These are phyloP conservation scores for Millerozyma miso DNA, from an alignment of 805 yeast species.

Conservation along the genomic window DNA sequence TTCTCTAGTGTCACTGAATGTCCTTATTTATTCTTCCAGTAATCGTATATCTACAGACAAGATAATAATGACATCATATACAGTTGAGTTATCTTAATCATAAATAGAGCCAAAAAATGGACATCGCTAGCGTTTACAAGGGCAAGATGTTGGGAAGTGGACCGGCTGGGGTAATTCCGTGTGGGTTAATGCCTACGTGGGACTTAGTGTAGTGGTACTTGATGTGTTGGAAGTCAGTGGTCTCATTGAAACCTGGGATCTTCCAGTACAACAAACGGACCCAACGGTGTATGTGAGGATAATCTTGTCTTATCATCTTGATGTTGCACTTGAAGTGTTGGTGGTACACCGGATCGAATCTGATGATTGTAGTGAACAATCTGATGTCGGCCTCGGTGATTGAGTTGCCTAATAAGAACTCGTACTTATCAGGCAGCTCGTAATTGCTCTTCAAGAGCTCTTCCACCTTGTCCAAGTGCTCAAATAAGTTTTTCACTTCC, in stretches of 20 bases:
- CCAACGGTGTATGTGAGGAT: slow-evolving; percentile 79
- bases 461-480: slow-evolving; percentile 68
- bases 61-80: not conserved
- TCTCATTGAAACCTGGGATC: slow-evolving; percentile 63
- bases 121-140: slow-evolving; percentile 1
- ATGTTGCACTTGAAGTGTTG: slow-evolving; percentile 95
- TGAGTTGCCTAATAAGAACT: slow-evolving; percentile 52
- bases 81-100: not conserved
- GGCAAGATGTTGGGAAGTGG: slow-evolving; percentile 72
- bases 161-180: slow-evolving; percentile 81
- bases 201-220: slow-evolving; percentile 88
- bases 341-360: slow-evolving; percentile 91
- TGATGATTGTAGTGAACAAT: slow-evolving; percentile 77
- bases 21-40: no score
- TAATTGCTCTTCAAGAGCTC: slow-evolving; percentile 46
- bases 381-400: slow-evolving; percentile 91
- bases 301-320: slow-evolving; percentile 73
- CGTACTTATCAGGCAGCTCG: slow-evolving; percentile 18
- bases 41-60: no score
- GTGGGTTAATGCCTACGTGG: slow-evolving; percentile 76
- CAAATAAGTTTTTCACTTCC: slow-evolving; percentile 60
- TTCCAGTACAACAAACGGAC: slow-evolving; percentile 79
- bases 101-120: not conserved
- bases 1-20: no score
- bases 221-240: slow-evolving; percentile 87